phyloP scores from a whole-genome alignment of 2,329 filamentous ascomycete species.

The Aspergillus carbonarius region DNA sequence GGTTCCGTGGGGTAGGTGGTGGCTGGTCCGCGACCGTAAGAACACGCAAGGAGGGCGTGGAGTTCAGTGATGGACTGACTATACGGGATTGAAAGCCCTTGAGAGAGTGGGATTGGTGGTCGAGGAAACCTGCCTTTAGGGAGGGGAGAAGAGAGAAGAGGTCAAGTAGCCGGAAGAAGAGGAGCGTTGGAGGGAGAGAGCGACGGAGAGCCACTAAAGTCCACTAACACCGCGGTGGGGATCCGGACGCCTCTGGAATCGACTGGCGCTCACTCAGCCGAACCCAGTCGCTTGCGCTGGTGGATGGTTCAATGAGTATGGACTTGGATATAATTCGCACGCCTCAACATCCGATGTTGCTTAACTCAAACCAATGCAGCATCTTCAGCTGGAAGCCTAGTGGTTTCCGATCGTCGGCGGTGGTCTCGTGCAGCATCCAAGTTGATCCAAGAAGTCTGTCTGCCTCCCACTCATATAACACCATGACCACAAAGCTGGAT shows the following conservation, averaged over 20 bases:
- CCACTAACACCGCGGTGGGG: conserved; percentile 1
- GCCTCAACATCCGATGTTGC: neutral
- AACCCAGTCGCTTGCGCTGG: neutral
- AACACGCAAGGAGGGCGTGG: neutral
- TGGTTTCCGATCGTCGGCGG: neutral
- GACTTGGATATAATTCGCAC: neutral
- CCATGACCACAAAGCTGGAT: neutral
- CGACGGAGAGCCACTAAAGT: conserved; percentile 8
- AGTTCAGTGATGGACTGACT: neutral
- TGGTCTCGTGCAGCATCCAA: neutral
- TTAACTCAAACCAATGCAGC: neutral
- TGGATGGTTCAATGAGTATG: neutral
- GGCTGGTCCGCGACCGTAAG: neutral
- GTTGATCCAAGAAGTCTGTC: neutral
- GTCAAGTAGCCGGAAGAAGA: conserved; percentile 10
- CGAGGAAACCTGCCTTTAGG: neutral
- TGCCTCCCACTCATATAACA: neutral
- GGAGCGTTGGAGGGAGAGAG: neutral
- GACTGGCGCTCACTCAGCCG: neutral
- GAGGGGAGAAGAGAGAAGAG: conserved; percentile 3
- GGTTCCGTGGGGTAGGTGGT: neutral
- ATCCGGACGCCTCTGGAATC: neutral
- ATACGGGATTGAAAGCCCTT: neutral
- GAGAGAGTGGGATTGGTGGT: neutral
- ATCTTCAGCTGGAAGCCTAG: neutral